Evolutionary conservation across 495 filamentous ascomycete species (phyloP).

Genomic region (Hypoxylon lenormandii): DNA sequence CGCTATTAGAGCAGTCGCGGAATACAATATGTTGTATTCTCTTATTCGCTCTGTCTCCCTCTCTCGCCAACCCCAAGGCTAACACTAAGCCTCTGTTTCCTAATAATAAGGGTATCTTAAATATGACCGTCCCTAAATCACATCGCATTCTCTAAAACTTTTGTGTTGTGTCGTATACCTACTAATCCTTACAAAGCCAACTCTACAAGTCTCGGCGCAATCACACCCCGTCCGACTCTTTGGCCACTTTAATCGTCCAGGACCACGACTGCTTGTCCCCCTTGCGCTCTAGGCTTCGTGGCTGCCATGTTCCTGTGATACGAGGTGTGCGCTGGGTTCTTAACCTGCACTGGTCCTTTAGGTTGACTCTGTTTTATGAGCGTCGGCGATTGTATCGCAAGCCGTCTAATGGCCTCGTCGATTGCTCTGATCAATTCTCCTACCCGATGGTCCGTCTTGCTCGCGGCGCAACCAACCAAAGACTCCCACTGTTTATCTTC

Average conservation of each 20-base stretch:
- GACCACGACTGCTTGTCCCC: constrained; percentile 38
- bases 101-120: constrained; percentile 44
- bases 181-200: background rate
- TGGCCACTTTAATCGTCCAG: constrained; percentile 41
- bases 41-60: background rate
- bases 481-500: constrained; percentile 51
- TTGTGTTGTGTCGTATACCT: constrained; percentile 28
- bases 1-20: constrained; percentile 1
- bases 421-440: constrained; percentile 52
- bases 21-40: background rate
- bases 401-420: constrained; percentile 45
- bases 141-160: constrained; percentile 43
- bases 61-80: constrained; percentile 5
- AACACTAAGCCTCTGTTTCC: constrained; percentile 28
- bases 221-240: background rate
- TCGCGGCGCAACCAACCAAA: constrained; percentile 52
- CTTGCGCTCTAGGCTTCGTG: constrained; percentile 36
- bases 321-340: constrained; percentile 29
- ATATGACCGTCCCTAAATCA: constrained; percentile 38
- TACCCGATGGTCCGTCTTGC: constrained; percentile 49
- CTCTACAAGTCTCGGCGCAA: no score
- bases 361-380: constrained; percentile 40
- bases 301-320: constrained; percentile 43
- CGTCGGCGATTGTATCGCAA: constrained; percentile 42
- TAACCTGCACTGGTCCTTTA: constrained; percentile 29